Base-by-base conservation (phyloP, 1,139 yeast genomes). In the Debaryomyces subglobosus region DNA sequence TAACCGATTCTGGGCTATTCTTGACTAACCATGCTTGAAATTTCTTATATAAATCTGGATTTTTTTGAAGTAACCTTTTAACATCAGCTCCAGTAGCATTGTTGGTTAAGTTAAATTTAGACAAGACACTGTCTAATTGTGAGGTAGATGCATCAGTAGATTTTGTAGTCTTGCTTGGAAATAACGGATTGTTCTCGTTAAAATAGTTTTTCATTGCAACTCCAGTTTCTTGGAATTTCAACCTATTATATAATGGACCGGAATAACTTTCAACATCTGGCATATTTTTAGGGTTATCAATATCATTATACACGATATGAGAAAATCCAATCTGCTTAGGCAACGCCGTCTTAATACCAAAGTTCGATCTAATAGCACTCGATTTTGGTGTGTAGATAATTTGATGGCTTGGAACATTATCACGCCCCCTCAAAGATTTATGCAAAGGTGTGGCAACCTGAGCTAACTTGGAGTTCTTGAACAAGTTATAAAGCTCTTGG, bases 221-320 rank as follows among this genome's bases (percentile, higher is more conserved):
- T 4, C 75, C 78, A 44, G 69, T 58, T 58, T 76, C 81, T 58
- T 75, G 78, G 54, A 74, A 76, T 58, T 73, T 73, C 49, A 70
- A 52, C 45, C 78, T 60, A 49, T 67, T 72, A 56, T 73, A 71
- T 53, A 66, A 62, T 36, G 67, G 61, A 3, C 79, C 78, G 0
- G 77, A 64, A 51, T 67, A 69, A 51, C 73, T 74, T 54, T 76
- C 81, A 9, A 76, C 79, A 60, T 76, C 81, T 1, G 81, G 80
- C 77, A 76, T 75, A 51, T 68, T 71, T 50, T 64, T 68, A 49
- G 60, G 58, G 56, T 76, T 76, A 56, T 76, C 81, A 30, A 76
- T 66, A 55, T 76, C 76, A 57, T 76, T 76, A 61, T 61, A 74
- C 7, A 74, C 74, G 36, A 76, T 72, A 51, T 72, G 74, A 3